Base-by-base conservation (phyloP, 805 yeast genomes). In the Wickerhamiella occidentalis region DNA sequence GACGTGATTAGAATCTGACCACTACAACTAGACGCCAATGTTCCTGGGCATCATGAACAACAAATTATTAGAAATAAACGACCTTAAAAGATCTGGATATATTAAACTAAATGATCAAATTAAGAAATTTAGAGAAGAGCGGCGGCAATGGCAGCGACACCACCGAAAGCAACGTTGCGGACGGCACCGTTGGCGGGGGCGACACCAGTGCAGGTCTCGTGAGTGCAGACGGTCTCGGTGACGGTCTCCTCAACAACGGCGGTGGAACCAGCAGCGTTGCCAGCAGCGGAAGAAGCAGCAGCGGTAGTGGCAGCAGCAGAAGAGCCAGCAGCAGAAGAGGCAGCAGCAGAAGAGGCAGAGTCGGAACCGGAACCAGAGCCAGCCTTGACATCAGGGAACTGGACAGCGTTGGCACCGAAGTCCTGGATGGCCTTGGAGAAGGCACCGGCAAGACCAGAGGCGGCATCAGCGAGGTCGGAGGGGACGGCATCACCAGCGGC, bases 101-200 rank as follows among this genome's bases (percentile, higher is more conserved):
- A 33, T n/a, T 7, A 33, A 33, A 6, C 38, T 33, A 13, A 29
- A 11, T 11, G 33, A 29, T 6, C 11, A 33, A n/a, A n/a, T 9
- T 15, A 9, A 33, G 15, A 12, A 33, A 33, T 33, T 33, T 33
- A 33, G 38, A 33, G 38, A 33, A 33, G 38, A 17, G 38, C 38
- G 19, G 38, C 38, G 38, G 38, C 38, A 33, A 33, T 33, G 19
- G 38, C 38, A 33, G 38, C 38, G 38, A 37, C 40, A 17, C 47
- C 47, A 15, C 37, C 25, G 28, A 36, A 23, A 17, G 18, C 28
- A 12, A 35, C 48, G 41, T 45, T 45, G 41, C 22, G 17, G 48
- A 15, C 48, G 18, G 48, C 48, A 15, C 43, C 48, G 48, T 45
- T 45, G 37, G 48, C 48, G 28, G 48, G 33, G 36, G 42, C 43